These are phyloP conservation scores for Termitomyces sp. DNA, from an alignment of 768 basidiomycete genomes.

Conservation along the genomic window DNA sequence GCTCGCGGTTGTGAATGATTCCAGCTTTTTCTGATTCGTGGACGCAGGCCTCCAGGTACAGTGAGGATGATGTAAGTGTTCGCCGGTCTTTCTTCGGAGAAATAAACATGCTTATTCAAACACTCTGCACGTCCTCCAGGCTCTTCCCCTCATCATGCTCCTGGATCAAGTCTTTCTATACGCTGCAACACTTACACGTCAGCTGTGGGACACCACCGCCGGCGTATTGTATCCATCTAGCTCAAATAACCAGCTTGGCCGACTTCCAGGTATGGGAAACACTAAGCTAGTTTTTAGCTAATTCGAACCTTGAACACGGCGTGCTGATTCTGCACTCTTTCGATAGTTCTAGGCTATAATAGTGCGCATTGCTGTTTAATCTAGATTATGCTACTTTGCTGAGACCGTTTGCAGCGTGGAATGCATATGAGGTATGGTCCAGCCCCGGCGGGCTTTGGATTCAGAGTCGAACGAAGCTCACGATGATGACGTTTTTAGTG, in stretches of 20 bases:
- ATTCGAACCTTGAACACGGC: too few relatives aligned
- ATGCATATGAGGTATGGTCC: conserved; percentile 56
- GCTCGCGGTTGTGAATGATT: too few relatives aligned
- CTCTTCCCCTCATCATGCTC: neutral
- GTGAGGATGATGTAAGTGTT: too few relatives aligned
- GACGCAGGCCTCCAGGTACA: too few relatives aligned
- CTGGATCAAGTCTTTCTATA: neutral
- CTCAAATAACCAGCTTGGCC: conserved; percentile 30
- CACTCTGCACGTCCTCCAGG: neutral
- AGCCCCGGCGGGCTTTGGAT: neutral
- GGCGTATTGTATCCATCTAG: conserved; percentile 10
- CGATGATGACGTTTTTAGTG: conserved; percentile 34
- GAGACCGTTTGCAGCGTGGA: conserved; percentile 48
- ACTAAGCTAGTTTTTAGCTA: neutral
- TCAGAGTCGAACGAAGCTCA: neutral
- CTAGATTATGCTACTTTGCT: neutral
- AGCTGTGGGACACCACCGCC: conserved; percentile 18
- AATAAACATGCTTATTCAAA: too few relatives aligned
- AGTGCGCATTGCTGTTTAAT: conserved; percentile 35
- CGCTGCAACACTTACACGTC: conserved; percentile 18
- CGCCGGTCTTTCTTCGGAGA: too few relatives aligned
- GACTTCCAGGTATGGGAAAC: conserved; percentile 29
- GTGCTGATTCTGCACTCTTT: too few relatives aligned
- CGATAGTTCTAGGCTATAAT: conserved; percentile 58
- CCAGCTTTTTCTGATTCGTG: too few relatives aligned